Base-by-base conservation (phyloP, 192 early-diverging fungal genomes). In the Chytriomyces sp. region DNA sequence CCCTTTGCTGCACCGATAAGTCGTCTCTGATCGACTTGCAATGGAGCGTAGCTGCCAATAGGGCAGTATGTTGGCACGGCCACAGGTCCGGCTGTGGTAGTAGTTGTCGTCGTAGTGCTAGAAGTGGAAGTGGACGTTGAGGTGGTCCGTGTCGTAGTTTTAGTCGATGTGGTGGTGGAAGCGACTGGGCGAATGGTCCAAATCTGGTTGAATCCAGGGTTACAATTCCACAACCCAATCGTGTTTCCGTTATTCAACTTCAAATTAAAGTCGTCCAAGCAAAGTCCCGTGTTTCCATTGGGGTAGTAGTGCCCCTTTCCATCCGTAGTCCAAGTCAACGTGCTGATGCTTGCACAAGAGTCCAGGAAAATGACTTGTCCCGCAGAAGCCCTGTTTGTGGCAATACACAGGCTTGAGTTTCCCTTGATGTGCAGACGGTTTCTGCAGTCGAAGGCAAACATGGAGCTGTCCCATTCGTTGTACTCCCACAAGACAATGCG, bases 21-120 rank as follows among this genome's bases (percentile, higher is more conserved):
- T 0, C 35, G 28, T 11, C 53, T 11, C 11, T 57, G 11, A 3
- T 57, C 53, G 13, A 57, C 53, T 57, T 57, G 53, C 10, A 47
- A 1, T 3, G 28, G 9, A 11, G 13, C 11, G 0, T 0, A 43
- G 24, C 10, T 47, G 8, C 44, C 45, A 18, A 26, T 13, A 2
- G 2, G 9, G 3, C 18, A 18, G 45, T 47, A 46, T 26, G 26
- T 46, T 0, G 13, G 24, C 26, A 23, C 26, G n/a, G 26, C 10
- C 1, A 26, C n/a, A 1, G 9, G 16, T 16, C 10, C 16, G 24
- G 10, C 26, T 11, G 26, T 43, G 24, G 11, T 47, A 46, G 66
- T 67, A 26, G 66, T 67, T n/a, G 68, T 69, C 6, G 68, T 69
- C 20, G 68, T 48, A 26, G 49, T 69, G 11, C 16, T 20, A 11